A percentile compares a stretch with the other conserved stretches of the same genome.
phyloP scores from a whole-genome alignment of 2,329 filamentous ascomycete genomes.

The Xylariaceae sp. region DNA sequence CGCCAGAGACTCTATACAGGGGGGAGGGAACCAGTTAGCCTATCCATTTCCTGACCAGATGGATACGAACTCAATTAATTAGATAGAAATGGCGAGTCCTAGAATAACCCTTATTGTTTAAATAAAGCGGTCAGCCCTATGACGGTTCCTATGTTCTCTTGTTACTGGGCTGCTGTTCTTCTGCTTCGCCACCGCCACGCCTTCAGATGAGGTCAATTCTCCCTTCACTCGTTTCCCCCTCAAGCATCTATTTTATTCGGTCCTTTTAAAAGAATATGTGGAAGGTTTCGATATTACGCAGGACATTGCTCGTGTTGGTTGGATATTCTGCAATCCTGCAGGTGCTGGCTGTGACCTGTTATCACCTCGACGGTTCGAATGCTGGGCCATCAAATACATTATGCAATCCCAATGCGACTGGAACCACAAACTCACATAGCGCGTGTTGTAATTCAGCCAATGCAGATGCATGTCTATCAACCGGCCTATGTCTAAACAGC shows the following conservation, averaged over 20 bases:
- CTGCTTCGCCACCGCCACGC: no score
- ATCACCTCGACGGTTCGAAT: constrained; percentile 23
- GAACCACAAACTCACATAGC: constrained; percentile 22
- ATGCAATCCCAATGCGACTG: constrained; percentile 26
- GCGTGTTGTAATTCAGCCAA: constrained; percentile 28
- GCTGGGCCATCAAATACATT: constrained; percentile 14
- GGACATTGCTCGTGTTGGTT: constrained; percentile 6
- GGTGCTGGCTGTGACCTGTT: constrained; percentile 19
- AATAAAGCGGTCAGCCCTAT: no score
- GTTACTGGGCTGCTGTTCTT: not conserved
- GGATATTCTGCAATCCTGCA: constrained; percentile 11
- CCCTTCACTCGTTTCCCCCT: constrained; percentile 5
- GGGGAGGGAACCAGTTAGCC: no score
- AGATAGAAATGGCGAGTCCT: no score
- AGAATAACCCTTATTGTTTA: no score
- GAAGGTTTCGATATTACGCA: constrained; percentile 1
- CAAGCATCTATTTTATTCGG: not conserved
- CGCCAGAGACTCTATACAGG: no score
- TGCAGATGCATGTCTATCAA: constrained; percentile 27
- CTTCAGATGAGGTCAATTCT: not conserved
- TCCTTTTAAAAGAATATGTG: constrained; percentile 7
- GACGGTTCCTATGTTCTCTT: not conserved
- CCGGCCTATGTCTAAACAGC: constrained; percentile 28
- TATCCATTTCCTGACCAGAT: no score
- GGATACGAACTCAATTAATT: no score